phyloP scores from a whole-genome alignment of 768 basidiomycete species.

The Naganishia onofrii region DNA sequence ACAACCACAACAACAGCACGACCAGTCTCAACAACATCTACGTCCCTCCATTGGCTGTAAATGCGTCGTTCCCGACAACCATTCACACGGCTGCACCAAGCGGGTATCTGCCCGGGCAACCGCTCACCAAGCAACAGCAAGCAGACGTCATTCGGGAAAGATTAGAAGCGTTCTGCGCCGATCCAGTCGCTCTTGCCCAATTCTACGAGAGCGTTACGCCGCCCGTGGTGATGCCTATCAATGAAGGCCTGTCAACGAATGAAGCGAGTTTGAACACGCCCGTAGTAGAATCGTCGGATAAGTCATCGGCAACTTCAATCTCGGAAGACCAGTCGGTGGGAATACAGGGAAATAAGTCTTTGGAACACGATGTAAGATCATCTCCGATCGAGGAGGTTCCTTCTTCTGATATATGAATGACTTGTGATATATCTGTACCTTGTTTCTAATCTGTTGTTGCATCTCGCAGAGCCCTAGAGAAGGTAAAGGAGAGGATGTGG shows the following conservation, averaged over 20 bases:
- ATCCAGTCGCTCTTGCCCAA: slow-evolving; percentile 57
- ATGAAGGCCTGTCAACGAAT: background rate
- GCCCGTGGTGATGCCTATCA: slow-evolving; percentile 48
- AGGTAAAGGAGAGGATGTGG: background rate
- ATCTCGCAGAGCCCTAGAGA: background rate
- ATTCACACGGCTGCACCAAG: slow-evolving; percentile 55
- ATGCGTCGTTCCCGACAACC: slow-evolving; percentile 33
- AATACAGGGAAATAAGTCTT: background rate
- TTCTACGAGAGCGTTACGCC: slow-evolving; percentile 76
- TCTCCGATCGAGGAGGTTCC: slow-evolving; percentile 2
- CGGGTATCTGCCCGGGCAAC: slow-evolving; percentile 8
- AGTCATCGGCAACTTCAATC: background rate
- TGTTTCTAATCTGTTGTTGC: background rate
- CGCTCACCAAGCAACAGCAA: slow-evolving; percentile 57
- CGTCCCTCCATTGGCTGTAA: slow-evolving; percentile 26
- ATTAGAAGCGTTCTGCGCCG: slow-evolving; percentile 66
- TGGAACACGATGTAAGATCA: slow-evolving; percentile 18
- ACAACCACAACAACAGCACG: slow-evolving; percentile 40
- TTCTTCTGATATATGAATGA: background rate
- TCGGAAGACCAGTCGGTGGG: background rate
- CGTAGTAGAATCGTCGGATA: background rate
- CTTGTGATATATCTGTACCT: slow-evolving; percentile 4
- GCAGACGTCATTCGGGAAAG: slow-evolving; percentile 65
- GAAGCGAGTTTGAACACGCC: background rate
- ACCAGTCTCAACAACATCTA: slow-evolving; percentile 8